A percentile compares a stretch with the other conserved stretches of the same genome.
phyloP scores from a whole-genome alignment of 2,329 filamentous ascomycete species.

The Triangularia verruculosa region DNA sequence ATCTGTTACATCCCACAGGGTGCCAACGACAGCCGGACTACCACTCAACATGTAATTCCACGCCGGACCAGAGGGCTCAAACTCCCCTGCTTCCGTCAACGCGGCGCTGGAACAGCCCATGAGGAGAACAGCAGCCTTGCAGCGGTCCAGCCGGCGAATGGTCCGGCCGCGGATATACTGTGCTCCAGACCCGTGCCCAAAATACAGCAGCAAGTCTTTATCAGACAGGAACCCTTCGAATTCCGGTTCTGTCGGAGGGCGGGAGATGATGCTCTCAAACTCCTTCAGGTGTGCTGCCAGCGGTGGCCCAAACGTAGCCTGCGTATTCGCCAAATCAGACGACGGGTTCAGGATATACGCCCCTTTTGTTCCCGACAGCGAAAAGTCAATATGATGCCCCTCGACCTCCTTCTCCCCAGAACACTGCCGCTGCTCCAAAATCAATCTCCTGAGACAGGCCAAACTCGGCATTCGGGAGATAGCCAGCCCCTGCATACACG shows the following conservation, averaged over 20 bases:
- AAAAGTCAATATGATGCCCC: constrained; percentile 55
- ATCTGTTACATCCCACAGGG: constrained; percentile 97
- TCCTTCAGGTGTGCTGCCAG: constrained; percentile 61
- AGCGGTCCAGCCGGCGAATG: constrained; percentile 73
- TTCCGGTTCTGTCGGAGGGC: constrained; percentile 70
- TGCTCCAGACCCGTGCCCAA: constrained; percentile 90
- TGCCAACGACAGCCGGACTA: constrained; percentile 81
- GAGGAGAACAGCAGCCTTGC: constrained; percentile 74
- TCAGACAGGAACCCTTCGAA: constrained; percentile 66
- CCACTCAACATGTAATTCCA: constrained; percentile 90
- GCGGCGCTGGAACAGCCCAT: constrained; percentile 93
- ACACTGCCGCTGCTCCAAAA: constrained; percentile 51
- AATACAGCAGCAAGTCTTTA: constrained; percentile 80
- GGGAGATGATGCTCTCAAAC: constrained; percentile 49
- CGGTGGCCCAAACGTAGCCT: constrained; percentile 67
- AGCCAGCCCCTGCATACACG: constrained; percentile 74
- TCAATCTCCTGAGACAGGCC: constrained; percentile 72
- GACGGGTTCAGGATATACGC: constrained; percentile 89
- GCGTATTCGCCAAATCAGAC: constrained; percentile 76
- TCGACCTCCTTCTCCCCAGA: constrained; percentile 21
- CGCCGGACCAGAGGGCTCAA: constrained; percentile 86
- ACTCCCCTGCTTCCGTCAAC: constrained; percentile 76
- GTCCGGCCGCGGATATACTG: constrained; percentile 89
- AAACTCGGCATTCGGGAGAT: constrained; percentile 88
- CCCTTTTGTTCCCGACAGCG: constrained; percentile 40